Base-by-base conservation (phyloP, 192 early-diverging fungal species). In the Backusella sp. region DNA sequence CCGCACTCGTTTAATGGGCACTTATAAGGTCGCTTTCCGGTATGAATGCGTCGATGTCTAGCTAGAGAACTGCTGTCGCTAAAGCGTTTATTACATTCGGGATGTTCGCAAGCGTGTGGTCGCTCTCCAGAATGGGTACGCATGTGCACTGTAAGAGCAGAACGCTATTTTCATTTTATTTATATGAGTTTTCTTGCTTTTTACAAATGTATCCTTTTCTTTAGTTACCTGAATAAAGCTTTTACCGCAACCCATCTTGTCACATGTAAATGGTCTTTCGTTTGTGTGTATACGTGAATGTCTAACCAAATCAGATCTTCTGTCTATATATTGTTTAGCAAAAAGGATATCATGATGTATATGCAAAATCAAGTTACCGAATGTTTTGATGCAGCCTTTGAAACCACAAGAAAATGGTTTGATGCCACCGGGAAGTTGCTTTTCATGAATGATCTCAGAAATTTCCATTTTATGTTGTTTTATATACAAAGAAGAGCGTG, bases 231-330 rank as follows among this genome's bases (percentile, higher is more conserved):
- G 92, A 77, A 95, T 93, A 74, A 95, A 95, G 36, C 90, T 84
- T 85, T 95, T 95, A 78, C 85, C 87, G 75, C 94, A 95, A 53
- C 80, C 87, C 28, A 74, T 65, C 70, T 89, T 84, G 23, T 53
- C 73, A 75, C 93, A 94, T 44, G 79, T 76, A 78, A 90, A 94
- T 6, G 93, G 92, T 76, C 88, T 83, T 72, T 93, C 92, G 70
- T 91, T 91, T 41, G 90, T 92, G 77, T 94, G 93, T 75, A 94
- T 92, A 41, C 93, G 85, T 41, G 80, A 84, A 84, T 94, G 93
- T 37, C 93, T 87, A 34, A 87, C 89, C 4, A 93, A 83, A 75
- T 94, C 93, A 34, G 88, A 89, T 67, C 85, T 80, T 44, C 88
- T 81, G 17, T 66, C 74, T 75, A 37, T 35, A 44, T 17, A 65